Evolutionary conservation across 2,329 filamentous ascomycete species (phyloP), one percentile per base, ranked within the genome.

Genomic region (Arthrobotrys iridis): DNA sequence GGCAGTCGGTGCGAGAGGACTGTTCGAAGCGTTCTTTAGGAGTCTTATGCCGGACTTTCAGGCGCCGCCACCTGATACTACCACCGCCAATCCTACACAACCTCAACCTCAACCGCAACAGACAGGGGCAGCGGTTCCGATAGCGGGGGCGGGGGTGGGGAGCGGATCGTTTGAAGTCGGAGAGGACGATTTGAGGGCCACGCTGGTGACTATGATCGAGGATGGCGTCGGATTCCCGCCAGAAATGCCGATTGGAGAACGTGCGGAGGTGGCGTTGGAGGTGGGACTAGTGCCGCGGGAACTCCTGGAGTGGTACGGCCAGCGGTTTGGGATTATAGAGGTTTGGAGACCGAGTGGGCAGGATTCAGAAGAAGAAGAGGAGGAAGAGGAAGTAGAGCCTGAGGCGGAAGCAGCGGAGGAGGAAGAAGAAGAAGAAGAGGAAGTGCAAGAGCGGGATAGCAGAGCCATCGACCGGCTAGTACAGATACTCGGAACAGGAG

Each of bases 391-490:
- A 77, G 77, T 75, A 77, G n/a, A 78, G 78, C 77, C 68, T 77
- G 79, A 77, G 78, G 80, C 81, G 22, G 35, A 81, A 80, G 37
- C n/a, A 40, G 41, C 18, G 13, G 79, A 80, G 74, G 78, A 80
- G 68, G 79, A 78, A 77, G 79, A 79, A 79, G 78, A 79, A 79
- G 78, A 72, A 73, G 77, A 78, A 73, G 73, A 77, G 77, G 74
- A 65, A 81, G 67, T 64, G 43, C 45, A 81, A 79, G 80, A 80
- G 76, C 76, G 77, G 79, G 79, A 81, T 82, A 83, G 84, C 83
- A 84, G 83, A 82, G 79, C 71, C 11, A 68, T 75, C 11, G 71
- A 75, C 28, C 63, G 71, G 28, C 37, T 75, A 8, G 71, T 75
- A 13, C 72, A 72, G 50, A 76, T 72, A 45, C 33, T 72, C 5